These are phyloP conservation scores for Ballota nigra DNA, from an alignment of 257 asterid species.

Conservation along the genomic window DNA sequence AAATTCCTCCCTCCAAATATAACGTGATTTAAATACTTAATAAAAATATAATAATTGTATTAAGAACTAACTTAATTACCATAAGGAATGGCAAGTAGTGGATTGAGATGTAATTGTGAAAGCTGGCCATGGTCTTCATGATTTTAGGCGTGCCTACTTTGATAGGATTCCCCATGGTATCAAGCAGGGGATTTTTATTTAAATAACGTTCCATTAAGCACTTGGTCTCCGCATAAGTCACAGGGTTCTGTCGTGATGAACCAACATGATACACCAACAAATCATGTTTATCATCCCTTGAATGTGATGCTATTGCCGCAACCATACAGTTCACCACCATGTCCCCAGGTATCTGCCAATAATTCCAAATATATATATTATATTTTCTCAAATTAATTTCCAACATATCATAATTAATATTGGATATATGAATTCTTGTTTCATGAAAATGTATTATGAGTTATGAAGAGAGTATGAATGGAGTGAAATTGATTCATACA, in stretches of 20 bases:
- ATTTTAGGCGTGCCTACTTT: conserved; percentile 20
- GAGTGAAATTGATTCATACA: too few species aligned
- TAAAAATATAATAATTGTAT: too few species aligned
- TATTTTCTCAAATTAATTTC: too few species aligned
- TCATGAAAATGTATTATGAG: too few species aligned
- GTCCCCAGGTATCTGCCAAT: conserved; percentile 59
- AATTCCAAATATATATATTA: too few species aligned
- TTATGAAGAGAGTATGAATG: too few species aligned
- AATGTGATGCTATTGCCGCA: conserved; percentile 34
- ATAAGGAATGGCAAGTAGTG: conserved; percentile 43
- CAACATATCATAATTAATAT: too few species aligned
- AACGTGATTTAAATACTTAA: too few species aligned
- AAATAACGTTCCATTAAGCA: conserved; percentile 31
- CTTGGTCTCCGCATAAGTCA: conserved; percentile 26
- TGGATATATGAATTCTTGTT: too few species aligned
- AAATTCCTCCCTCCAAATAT: too few species aligned
- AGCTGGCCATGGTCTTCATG: conserved; percentile 43
- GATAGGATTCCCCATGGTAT: conserved; percentile 32
- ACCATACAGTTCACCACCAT: conserved; percentile 62
- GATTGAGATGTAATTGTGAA: conserved; percentile 41
- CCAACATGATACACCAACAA: conserved; percentile 48
- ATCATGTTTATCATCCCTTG: background rate
- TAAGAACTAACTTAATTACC: conserved; percentile 37
- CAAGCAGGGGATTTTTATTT: conserved; percentile 36
- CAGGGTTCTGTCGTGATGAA: conserved; percentile 45